These are phyloP conservation scores for Forsythia viridissima DNA, from an alignment of 257 asterid species.

Conservation along the genomic window DNA sequence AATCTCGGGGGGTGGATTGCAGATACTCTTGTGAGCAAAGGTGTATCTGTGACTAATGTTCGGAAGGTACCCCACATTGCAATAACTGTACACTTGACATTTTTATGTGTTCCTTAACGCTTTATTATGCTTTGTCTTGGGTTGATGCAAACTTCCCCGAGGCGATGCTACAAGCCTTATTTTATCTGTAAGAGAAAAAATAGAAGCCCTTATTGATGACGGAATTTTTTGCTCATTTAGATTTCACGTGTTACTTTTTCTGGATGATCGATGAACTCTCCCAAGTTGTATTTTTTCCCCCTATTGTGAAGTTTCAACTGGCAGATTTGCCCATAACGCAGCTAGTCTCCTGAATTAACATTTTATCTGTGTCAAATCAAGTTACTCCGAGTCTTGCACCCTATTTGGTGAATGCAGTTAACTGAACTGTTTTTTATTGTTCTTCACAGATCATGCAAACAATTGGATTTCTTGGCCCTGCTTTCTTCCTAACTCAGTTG, in stretches of 20 bases:
- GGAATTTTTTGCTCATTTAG: background rate
- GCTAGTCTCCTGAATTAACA: background rate
- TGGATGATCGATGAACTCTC: background rate
- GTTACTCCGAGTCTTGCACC: background rate
- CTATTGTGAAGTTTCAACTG: background rate
- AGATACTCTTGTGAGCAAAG: conserved; percentile 81
- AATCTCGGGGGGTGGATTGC: conserved; percentile 95
- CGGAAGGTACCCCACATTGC: conserved; percentile 55
- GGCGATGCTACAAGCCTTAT: background rate
- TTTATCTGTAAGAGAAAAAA: background rate
- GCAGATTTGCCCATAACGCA: background rate
- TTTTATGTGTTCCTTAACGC: background rate
- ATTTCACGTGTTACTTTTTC: background rate
- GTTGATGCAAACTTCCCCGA: background rate
- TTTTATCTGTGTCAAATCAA: conserved; percentile 3
- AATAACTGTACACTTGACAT: background rate
- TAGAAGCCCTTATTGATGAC: background rate
- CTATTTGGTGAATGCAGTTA: background rate
- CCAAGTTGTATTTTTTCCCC: no score
- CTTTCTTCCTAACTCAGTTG: conserved; percentile 90
- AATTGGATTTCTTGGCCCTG: conserved; percentile 90
- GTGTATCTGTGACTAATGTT: conserved; percentile 72
- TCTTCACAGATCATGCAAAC: conserved; percentile 81
- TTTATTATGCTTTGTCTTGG: background rate
- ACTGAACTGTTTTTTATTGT: background rate